Percentiles rank a stretch among this genome's conserved stretches.
Evolutionary conservation across 805 yeast species (phyloP).

Genomic region (Scheffersomyces amazonensis): DNA sequence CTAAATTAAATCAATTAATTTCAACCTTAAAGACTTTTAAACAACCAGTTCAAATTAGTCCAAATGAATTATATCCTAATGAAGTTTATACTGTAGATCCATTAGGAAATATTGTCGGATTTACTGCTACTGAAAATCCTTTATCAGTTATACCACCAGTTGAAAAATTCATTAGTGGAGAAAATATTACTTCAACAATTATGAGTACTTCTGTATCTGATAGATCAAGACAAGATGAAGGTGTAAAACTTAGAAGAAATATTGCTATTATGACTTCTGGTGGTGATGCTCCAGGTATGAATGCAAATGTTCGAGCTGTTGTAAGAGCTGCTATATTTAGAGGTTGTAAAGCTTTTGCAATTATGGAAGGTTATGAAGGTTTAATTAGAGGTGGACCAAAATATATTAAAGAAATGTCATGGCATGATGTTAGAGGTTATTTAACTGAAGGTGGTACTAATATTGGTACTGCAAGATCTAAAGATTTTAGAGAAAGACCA

Average conservation of each 20-base stretch:
- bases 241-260: constrained; percentile 34
- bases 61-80: constrained; percentile 70
- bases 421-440: constrained; percentile 97
- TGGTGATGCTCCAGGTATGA: constrained; percentile 99
- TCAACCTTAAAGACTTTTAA: constrained; percentile 25
- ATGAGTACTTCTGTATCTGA: constrained; percentile 13
- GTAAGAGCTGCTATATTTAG: constrained; percentile 86
- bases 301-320: constrained; percentile 92
- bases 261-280: constrained; percentile 98
- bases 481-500: constrained; percentile 76
- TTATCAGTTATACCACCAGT: constrained; percentile 48
- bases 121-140: constrained; percentile 61
- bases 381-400: constrained; percentile 79
- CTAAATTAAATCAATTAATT: constrained; percentile 37
- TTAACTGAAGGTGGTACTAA: constrained; percentile 90
- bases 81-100: constrained; percentile 83
- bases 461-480: constrained; percentile 94
- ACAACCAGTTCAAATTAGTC: constrained; percentile 53
- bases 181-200: constrained; percentile 4
- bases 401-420: constrained; percentile 69
- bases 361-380: constrained; percentile 95
- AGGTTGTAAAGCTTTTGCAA: constrained; percentile 88
- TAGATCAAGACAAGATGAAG: constrained; percentile 9
- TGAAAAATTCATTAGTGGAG: constrained; percentile 19
- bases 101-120: constrained; percentile 77